These are phyloP conservation scores for Emericellopsis atlantica DNA, from an alignment of 2,329 filamentous ascomycete genomes.

Conservation along the genomic window DNA sequence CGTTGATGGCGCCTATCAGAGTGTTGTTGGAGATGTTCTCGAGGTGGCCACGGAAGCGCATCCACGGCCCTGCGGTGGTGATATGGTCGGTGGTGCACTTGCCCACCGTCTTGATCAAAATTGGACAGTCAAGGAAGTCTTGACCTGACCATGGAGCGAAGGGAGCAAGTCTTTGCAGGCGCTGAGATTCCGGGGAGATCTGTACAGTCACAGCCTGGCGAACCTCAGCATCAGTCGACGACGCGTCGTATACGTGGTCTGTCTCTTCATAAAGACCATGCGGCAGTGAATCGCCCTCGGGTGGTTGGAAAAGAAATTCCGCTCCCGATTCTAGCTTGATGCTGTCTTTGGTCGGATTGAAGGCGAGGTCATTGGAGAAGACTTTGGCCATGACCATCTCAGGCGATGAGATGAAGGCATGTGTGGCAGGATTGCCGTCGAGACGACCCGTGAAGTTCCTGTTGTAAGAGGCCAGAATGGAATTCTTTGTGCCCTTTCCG, in stretches of 20 bases:
- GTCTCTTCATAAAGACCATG: too few species aligned
- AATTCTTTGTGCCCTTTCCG: constrained; percentile 11
- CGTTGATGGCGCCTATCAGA: constrained; percentile 18
- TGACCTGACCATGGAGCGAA: constrained; percentile 12
- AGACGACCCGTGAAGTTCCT: constrained; percentile 22
- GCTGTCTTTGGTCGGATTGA: constrained; percentile 15
- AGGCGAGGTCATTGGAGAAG: constrained; percentile 21
- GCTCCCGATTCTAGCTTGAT: constrained; percentile 4
- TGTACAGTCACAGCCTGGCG: too few species aligned
- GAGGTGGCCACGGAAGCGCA: constrained; percentile 22
- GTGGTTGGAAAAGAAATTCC: constrained; percentile 13
- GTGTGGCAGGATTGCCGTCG: constrained; percentile 26
- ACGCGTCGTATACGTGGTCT: too few species aligned
- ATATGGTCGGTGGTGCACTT: constrained; percentile 27
- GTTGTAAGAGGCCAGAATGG: constrained; percentile 20
- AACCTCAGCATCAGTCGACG: too few species aligned
- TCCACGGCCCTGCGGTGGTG: constrained; percentile 23
- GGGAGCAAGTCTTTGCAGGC: constrained; percentile 6
- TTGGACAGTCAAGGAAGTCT: constrained; percentile 4
- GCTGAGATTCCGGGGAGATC: too few species aligned
- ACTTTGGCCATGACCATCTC: constrained; percentile 29
- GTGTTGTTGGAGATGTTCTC: constrained; percentile 24
- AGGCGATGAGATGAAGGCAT: constrained; percentile 33
- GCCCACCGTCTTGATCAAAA: constrained; percentile 20
- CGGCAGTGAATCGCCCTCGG: constrained; percentile 13